Evolutionary conservation across 2,329 filamentous ascomycete species (phyloP), one percentile per base, ranked within the genome.

Genomic region (Fusarium xyrophilum): DNA sequence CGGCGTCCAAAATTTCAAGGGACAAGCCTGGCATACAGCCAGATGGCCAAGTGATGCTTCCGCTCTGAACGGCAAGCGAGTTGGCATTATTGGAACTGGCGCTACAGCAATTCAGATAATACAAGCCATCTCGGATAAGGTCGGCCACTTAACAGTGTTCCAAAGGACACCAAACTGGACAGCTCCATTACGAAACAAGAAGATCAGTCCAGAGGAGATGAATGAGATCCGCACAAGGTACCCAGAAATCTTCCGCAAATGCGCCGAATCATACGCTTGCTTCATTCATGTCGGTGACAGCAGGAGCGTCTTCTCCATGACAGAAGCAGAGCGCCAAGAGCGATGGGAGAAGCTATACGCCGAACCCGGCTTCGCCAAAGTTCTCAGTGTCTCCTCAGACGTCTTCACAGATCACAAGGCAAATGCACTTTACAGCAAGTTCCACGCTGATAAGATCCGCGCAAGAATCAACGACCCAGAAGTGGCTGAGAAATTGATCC

Each of bases 131-230:
- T 69, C 64, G 0, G 64, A 60, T 12, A 53, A 56, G 12, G 69
- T 64, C 6, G 53, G 56, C 1, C 59, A 69, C 9, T 32, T 72
- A 2, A 56, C 69, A 3, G 59, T 72, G 3, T 72, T 72, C 13
- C 69, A 72, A 44, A 52, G 69, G 9, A 69, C 64, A 3, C 69
- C 69, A 3, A 72, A 72, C 25, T 72, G 60, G 51, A 60, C 68
- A 7, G 44, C 69, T 2, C 68, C 53, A 66, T 79, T 72, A 7
- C 73, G 65, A 30, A 71, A 72, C n/a, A 38, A 28, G 5, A 67
- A 71, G 19, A 72, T 72, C 13, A 63, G 32, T 4, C 56, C 55
- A 2, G 58, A 66, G 5, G 69, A 72, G 42, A 72, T 72, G 69
- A 17, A 63, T 0, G 53, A 72, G 30, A 72, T 72, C 7, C 67